A percentile compares a stretch with the other conserved stretches of the same genome.
Conservation (phyloP, 2,329 filamentous ascomycete species). For the Epichloe coenophiala region DNA sequence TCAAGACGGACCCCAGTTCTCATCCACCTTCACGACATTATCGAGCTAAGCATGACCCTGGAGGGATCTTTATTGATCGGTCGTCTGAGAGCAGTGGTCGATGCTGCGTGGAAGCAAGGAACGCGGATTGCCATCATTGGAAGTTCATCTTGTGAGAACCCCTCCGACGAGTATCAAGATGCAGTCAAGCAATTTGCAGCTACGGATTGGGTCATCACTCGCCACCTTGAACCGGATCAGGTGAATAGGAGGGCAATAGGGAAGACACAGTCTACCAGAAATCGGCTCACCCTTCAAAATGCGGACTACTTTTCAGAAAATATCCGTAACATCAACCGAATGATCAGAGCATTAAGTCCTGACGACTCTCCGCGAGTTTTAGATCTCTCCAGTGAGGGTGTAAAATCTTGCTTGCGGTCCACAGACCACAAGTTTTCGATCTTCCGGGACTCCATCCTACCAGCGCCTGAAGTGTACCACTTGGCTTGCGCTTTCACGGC, state of each 20-base stretch:
- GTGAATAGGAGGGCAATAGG: constrained; percentile 8
- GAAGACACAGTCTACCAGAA: neutral
- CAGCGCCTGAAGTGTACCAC: constrained; percentile 26
- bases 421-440: constrained; percentile 15
- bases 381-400: constrained; percentile 12
- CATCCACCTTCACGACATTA: constrained; percentile 68
- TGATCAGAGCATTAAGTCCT: constrained; percentile 27
- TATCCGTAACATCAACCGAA: constrained; percentile 31
- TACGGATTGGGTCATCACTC: constrained; percentile 27
- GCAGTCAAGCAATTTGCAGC: constrained; percentile 26
- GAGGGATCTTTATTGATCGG: constrained; percentile 58
- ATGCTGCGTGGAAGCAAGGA: constrained; percentile 57
- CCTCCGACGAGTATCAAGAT: constrained; percentile 27
- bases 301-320: constrained; percentile 32
- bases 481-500: constrained; percentile 21
- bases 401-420: constrained; percentile 15
- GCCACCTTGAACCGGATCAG: constrained; percentile 19
- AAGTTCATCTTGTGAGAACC: constrained; percentile 49
- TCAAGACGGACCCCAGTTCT: constrained; percentile 42
- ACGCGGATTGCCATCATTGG: constrained; percentile 65
- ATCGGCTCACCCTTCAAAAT: constrained; percentile 15
- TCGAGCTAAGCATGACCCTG: constrained; percentile 56
- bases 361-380: neutral
- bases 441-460: constrained; percentile 22
- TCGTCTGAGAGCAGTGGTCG: constrained; percentile 57